These are phyloP conservation scores for Neurospora sublineolata DNA, from an alignment of 495 filamentous ascomycete species.

Conservation along the genomic window DNA sequence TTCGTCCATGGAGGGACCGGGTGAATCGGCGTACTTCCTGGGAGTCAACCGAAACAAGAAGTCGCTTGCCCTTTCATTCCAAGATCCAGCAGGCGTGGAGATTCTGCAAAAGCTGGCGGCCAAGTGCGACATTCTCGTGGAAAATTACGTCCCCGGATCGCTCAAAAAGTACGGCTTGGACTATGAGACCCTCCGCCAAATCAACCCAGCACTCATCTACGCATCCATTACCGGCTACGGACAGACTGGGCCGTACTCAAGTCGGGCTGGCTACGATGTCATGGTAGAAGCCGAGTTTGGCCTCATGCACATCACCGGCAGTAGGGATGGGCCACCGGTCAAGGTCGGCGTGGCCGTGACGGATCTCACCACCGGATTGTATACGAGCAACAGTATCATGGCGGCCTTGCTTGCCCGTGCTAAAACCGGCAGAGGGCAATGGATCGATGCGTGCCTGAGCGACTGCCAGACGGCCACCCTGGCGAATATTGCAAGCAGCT, in stretches of 20 bases:
- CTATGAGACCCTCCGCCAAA: conserved; percentile 60
- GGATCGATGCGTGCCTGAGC: conserved; percentile 82
- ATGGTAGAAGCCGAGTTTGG: conserved; percentile 99
- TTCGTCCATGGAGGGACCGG: conserved; percentile 54
- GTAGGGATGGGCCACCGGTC: conserved; percentile 77
- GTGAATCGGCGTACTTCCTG: conserved; percentile 92
- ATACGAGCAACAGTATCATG: conserved; percentile 95
- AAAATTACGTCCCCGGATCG: conserved; percentile 88
- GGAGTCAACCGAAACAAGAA: conserved; percentile 94
- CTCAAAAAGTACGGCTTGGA: conserved; percentile 89
- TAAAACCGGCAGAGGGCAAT: conserved; percentile 55
- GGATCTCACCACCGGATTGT: conserved; percentile 90
- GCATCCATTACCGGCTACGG: conserved; percentile 60
- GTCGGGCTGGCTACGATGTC: conserved; percentile 90
- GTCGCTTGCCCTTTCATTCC: conserved; percentile 83
- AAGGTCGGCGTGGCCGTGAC: conserved; percentile 97
- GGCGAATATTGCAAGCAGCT: conserved; percentile 86
- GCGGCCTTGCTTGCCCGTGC: conserved; percentile 68
- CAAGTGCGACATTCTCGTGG: conserved; percentile 84
- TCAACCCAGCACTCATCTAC: conserved; percentile 70
- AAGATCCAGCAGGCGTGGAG: conserved; percentile 66
- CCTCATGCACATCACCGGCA: conserved; percentile 94
- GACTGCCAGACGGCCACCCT: conserved; percentile 92
- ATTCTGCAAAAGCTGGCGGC: conserved; percentile 77
- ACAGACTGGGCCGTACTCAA: conserved; percentile 84